phyloP scores from a whole-genome alignment of 371 early-diverging fungal genomes.

The Mortierella sp. region DNA sequence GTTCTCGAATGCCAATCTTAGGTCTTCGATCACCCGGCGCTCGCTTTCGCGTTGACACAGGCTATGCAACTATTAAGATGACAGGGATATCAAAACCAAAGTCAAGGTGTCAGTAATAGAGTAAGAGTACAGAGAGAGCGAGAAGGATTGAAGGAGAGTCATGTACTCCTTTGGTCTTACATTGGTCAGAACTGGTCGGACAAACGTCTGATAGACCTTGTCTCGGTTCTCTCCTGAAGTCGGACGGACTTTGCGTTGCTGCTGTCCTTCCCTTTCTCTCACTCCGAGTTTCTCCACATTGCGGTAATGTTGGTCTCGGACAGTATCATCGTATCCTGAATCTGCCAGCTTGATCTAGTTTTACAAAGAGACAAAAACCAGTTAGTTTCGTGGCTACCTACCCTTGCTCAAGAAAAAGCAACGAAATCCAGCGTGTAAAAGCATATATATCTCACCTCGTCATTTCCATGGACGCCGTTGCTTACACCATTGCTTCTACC shows the following conservation, averaged over 20 bases:
- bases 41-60: conserved; percentile 63
- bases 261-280: no score
- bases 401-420: no score
- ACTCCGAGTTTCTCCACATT: conserved; percentile 39
- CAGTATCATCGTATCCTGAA: conserved; percentile 41
- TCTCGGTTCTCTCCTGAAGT: conserved; percentile 24
- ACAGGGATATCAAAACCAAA: background rate
- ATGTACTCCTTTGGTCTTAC: background rate
- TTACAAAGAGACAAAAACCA: no score
- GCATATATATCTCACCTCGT: conserved; percentile 25
- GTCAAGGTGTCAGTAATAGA: background rate
- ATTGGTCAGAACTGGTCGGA: conserved; percentile 42
- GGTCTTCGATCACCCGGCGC: conserved; percentile 64
- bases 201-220: conserved; percentile 48
- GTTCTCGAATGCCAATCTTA: conserved; percentile 67
- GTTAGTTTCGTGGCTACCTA: no score
- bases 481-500: conserved; percentile 23
- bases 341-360: conserved; percentile 17
- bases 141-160: background rate
- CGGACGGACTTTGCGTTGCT: conserved; percentile 46
- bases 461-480: conserved; percentile 7
- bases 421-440: no score
- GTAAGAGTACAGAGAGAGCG: no score
- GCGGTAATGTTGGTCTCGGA: conserved; percentile 19
- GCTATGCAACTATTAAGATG: conserved; percentile 49